Evolutionary conservation across 768 basidiomycete species (phyloP).

Genomic region (Kondoa subrosea): DNA sequence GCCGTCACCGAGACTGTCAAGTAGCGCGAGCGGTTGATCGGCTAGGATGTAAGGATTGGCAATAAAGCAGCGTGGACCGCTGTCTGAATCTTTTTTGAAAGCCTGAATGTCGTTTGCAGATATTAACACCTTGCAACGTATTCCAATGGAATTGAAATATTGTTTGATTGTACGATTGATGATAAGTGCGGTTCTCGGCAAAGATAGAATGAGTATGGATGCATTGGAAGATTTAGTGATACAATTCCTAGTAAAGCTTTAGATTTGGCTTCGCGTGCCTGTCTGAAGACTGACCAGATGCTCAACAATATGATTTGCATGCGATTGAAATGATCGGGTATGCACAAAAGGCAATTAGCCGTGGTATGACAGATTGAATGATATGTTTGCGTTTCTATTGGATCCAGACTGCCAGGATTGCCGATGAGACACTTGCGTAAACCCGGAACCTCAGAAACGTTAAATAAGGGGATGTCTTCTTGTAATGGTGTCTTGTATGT

Average conservation of each 20-base stretch:
- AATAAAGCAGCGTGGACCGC: background rate
- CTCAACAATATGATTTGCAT: background rate
- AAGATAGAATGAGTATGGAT: conserved; percentile 2
- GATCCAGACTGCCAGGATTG: conserved; percentile 49
- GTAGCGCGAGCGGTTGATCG: background rate
- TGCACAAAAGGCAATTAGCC: conserved; percentile 8
- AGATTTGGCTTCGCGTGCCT: too few relatives aligned
- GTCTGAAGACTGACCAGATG: conserved; percentile 9
- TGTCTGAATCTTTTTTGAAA: background rate
- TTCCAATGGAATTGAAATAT: too few relatives aligned
- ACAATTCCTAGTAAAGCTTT: background rate
- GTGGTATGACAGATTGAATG: conserved; percentile 44
- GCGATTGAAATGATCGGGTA: background rate
- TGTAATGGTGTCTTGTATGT: conserved; percentile 28
- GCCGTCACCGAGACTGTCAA: background rate
- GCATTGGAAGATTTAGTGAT: background rate
- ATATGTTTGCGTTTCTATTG: conserved; percentile 73
- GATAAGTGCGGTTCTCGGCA: background rate
- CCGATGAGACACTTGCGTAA: conserved; percentile 40
- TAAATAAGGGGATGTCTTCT: conserved; percentile 43
- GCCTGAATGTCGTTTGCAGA: background rate
- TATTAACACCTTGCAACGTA: too few relatives aligned
- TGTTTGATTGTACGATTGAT: conserved; percentile 2
- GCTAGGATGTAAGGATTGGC: background rate
- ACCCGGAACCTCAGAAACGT: conserved; percentile 43